Evolutionary conservation across 75 land plant genomes (phyloP), one percentile per base, ranked within the genome.

Genomic region (Isoetes taiwanensis): DNA sequence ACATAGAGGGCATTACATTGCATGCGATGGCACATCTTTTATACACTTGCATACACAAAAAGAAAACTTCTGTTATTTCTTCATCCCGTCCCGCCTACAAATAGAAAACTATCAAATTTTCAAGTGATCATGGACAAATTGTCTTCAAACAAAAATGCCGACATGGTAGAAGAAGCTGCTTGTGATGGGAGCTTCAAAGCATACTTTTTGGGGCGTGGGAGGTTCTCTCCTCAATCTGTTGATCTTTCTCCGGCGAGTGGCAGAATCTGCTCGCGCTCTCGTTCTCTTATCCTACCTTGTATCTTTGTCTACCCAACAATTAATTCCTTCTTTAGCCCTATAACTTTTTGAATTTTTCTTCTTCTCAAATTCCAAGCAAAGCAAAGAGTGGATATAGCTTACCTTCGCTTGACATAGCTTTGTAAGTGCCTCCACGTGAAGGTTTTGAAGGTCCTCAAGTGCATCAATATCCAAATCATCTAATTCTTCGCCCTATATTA

Each of bases 211-310:
- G n/a, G 23, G 25, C 50, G 50, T 46, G 50, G 16, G 25, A 16
- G 23, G 16, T 46, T n/a, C 50, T 46, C 12, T 46, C 50, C 50
- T 46, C 50, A 4, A 19, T 23, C 4, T 19, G 25, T 46, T 16
- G 50, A 46, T n/a, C n/a, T n/a, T 46, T 46, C 50, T 46, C 25
- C 50, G 25, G 16, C 50, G n/a, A n/a, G n/a, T n/a, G n/a, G n/a
- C 23, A 19, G n/a, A 19, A 19, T 3, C 6, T 16, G 50, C 50
- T 46, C 16, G 16, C 50, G 6, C 50, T 5, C 16, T 46, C 50
- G 21, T 46, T 46, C 25, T 23, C 50, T 19, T 46, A 23, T 19
- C 50, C 25, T 23, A 4, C 16, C 50, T 5, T 23, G 16, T 46
- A 16, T 46, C 50, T 19, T 23, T 46, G 8, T 46, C 50, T 19